Conservation (phyloP, 2,329 filamentous ascomycete genomes). For the Penicillium sp. region DNA sequence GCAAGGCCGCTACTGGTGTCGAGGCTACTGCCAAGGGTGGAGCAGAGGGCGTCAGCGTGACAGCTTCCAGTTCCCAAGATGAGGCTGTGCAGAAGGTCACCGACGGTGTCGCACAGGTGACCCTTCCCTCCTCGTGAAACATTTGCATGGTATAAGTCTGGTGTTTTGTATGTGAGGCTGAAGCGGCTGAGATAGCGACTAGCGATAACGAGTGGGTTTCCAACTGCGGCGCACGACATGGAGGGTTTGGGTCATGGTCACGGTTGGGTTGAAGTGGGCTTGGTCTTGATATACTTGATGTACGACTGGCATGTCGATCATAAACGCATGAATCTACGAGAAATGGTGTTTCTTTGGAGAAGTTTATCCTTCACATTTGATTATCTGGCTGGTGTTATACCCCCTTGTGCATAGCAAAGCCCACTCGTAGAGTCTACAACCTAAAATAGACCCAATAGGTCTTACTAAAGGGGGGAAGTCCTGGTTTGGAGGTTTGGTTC, state of each 20-base stretch:
- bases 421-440: neutral
- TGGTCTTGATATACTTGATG: slow-evolving; percentile 6
- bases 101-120: slow-evolving; percentile 45
- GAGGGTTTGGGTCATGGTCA: slow-evolving; percentile 7
- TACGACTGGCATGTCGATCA: slow-evolving; percentile 12
- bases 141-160: neutral
- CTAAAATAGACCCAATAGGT: neutral
- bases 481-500: neutral
- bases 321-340: slow-evolving; percentile 18
- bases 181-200: neutral
- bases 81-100: slow-evolving; percentile 41
- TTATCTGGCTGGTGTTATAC: neutral
- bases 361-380: neutral
- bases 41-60: slow-evolving; percentile 25
- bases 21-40: slow-evolving; percentile 39
- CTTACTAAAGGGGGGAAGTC: neutral
- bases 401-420: neutral
- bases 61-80: slow-evolving; percentile 26
- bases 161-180: neutral
- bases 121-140: slow-evolving; percentile 39
- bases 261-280: slow-evolving; percentile 5
- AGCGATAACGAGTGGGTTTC: slow-evolving; percentile 4
- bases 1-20: slow-evolving; percentile 32
- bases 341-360: slow-evolving; percentile 5
- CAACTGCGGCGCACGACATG: slow-evolving; percentile 14